Conservation (phyloP, 768 basidiomycete species). For the Obba rivulosa region DNA sequence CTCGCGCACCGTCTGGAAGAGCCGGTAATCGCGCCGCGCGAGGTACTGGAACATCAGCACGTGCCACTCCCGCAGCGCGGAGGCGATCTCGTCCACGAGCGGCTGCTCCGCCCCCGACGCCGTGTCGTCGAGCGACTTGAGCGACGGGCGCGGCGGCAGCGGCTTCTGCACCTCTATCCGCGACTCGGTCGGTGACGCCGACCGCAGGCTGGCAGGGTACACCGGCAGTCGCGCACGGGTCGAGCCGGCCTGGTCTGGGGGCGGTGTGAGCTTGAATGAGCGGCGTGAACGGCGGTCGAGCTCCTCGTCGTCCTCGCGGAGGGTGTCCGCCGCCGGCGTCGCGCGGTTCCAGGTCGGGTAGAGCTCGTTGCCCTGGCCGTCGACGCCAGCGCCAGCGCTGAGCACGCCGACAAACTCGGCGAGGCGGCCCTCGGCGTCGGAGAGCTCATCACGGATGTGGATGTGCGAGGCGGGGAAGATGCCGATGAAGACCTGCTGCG, state of each 20-base stretch:
- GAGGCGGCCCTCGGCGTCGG: constrained; percentile 83
- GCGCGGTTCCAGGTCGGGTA: constrained; percentile 17
- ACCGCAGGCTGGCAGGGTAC: constrained; percentile 68
- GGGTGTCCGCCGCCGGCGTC: constrained; percentile 39
- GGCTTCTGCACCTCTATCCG: constrained; percentile 66
- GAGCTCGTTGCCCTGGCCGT: constrained; percentile 34
- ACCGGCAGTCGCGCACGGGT: constrained; percentile 69
- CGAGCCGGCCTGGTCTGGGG: constrained; percentile 69
- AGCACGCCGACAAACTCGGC: constrained; percentile 66
- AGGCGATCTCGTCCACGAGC: constrained; percentile 95
- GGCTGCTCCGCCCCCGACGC: constrained; percentile 77
- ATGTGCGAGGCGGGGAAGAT: constrained; percentile 92
- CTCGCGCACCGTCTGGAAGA: constrained; percentile 80
- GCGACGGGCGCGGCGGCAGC: constrained; percentile 84
- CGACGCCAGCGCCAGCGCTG: constrained; percentile 34
- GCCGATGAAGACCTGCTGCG: constrained; percentile 87
- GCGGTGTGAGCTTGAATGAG: constrained; percentile 69
- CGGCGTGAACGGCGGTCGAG: constrained; percentile 39
- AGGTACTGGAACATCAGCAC: constrained; percentile 88
- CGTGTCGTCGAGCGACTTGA: constrained; percentile 94
- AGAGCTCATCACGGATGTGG: constrained; percentile 77
- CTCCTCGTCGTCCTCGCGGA: constrained; percentile 67
- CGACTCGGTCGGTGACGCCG: constrained; percentile 55
- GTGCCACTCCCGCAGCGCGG: constrained; percentile 95
- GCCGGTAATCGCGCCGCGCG: constrained; percentile 79